Evolutionary conservation across 768 basidiomycete genomes (phyloP).

Genomic region (Phallus indusiatus): DNA sequence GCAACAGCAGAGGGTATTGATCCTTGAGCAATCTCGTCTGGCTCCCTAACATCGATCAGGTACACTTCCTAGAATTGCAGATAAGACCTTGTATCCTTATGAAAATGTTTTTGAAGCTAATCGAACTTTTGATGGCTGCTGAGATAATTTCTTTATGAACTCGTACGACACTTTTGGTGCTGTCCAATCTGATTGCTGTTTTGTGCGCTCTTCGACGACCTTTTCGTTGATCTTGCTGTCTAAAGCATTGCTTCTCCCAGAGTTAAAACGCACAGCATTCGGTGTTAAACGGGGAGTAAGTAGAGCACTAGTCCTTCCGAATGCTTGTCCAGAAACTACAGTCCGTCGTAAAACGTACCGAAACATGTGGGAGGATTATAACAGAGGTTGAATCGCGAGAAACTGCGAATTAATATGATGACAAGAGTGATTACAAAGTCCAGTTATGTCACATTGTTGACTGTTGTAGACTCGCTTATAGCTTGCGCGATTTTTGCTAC

Average conservation of each 20-base stretch:
- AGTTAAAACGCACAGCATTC: neutral
- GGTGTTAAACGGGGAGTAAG: neutral
- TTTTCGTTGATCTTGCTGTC: neutral
- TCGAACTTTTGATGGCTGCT: slow-evolving; percentile 59
- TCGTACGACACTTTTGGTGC: slow-evolving; percentile 66
- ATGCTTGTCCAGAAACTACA: neutral
- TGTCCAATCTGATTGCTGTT: slow-evolving; percentile 64
- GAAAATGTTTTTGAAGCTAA: slow-evolving; percentile 3
- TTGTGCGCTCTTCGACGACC: slow-evolving; percentile 21
- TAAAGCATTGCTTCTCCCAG: neutral
- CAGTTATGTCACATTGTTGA: neutral
- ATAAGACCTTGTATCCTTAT: slow-evolving; percentile 11
- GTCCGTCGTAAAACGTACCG: neutral
- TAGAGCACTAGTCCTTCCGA: neutral
- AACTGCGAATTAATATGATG: neutral
- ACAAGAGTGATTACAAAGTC: neutral
- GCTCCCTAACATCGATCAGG: slow-evolving; percentile 88
- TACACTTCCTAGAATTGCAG: slow-evolving; percentile 44
- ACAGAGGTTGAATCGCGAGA: neutral
- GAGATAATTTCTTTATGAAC: slow-evolving; percentile 69
- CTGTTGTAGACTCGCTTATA: neutral
- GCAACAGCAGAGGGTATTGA: slow-evolving; percentile 90
- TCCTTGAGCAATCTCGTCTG: slow-evolving; percentile 83
- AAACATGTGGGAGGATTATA: neutral
- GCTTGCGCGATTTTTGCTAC: slow-evolving; percentile 4